Evolutionary conservation across 1,284 basidiomycete genomes (phyloP), one percentile per base, ranked within the genome.

Genomic region (Prillingera fragicola): DNA sequence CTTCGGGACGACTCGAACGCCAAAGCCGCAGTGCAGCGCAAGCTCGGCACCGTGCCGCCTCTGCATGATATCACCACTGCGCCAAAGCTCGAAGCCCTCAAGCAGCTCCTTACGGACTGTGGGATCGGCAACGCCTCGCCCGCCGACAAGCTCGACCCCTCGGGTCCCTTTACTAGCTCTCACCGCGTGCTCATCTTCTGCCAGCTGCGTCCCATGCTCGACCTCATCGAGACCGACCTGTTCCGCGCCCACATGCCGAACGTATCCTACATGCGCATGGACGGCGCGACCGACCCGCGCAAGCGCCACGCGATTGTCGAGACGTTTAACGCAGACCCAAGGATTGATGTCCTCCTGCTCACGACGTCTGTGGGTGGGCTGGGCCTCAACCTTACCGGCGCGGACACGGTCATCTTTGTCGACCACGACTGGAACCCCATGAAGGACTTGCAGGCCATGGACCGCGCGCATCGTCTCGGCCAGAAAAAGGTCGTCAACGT

Each of bases 371-470:
- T 99, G 35, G 95, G 95, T 50, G 95, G 95, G 5, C 75, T 99
- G 12, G 95, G 95, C 2, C 73, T 99, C 56, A 99, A 95, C 17
- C 74, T 99, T 55, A 99, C 95, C 0, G 94, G 95, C 19, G 95
- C 95, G 8, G 95, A 98, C 69, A 98, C 95, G 1, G 95, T 99
- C 55, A 96, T 99, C 54, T 98, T 99, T 62, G 90, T 98, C 37
- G 95, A 99, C 69, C 95, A 98, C 68, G 95, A 99, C 69, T 98
- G 95, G 95, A 99, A 99, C 69, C 95, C 95, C 15, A 96, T 95
- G 91, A 97, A 97, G 71, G 95, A 99, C 73, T 74, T 98, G 10
- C 95, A 99, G 68, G 95, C 95, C 6, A 97, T 98, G 95, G 94
- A 98, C 67, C 87, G 94, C 55, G 94, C 94, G 0, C 94, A 98